Evolutionary conservation across 345 rosid genomes (phyloP), one percentile per base, ranked within the genome.

Genomic region (Stellera chamaejasme): DNA sequence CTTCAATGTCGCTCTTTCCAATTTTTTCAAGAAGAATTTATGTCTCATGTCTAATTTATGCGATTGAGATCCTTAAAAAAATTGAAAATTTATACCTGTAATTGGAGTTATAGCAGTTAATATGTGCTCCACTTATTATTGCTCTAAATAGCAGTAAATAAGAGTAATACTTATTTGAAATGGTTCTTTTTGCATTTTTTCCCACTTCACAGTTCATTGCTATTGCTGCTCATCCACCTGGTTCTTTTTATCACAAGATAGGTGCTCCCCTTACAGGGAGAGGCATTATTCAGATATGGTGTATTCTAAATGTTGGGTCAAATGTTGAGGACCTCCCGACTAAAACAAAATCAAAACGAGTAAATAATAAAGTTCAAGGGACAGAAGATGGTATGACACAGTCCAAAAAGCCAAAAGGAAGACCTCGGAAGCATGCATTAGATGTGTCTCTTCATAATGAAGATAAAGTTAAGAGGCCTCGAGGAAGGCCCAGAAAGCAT

Each of bases 221-320:
- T 54, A 80, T 89, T 64, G 82, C 91, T 72, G 79, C 96, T 69
- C 99, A 89, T 81, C 93, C 96, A 52, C 80, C 92, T 52, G 90
- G 75, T 50, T 80, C 96, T 53, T 82, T 66, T 60, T 74, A 77
- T 69, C 96, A 91, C 82, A 82, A 74, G 76, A 71, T 84, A 27
- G 96, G 96, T 61, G 60, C 57, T 63, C 78, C 79, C 36, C 81
- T 83, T 64, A 60, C 75, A 52, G 98, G 98, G 50, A 79, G 94
- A 70, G 98, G 98, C 64, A 59, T 83, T 36, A 66, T 91, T 74
- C 96, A 91, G 77, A 85, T 91, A 61, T 91, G 95, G 98, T 78
- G 85, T 65, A 54, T 91, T 61, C 58, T 85, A 64, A 81, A 88
- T 48, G 52, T 55, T 54, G 28, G 61, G 56, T 53, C 54, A 48